Base-by-base conservation (phyloP, 441 rosid species). In the Eruca vesicaria region DNA sequence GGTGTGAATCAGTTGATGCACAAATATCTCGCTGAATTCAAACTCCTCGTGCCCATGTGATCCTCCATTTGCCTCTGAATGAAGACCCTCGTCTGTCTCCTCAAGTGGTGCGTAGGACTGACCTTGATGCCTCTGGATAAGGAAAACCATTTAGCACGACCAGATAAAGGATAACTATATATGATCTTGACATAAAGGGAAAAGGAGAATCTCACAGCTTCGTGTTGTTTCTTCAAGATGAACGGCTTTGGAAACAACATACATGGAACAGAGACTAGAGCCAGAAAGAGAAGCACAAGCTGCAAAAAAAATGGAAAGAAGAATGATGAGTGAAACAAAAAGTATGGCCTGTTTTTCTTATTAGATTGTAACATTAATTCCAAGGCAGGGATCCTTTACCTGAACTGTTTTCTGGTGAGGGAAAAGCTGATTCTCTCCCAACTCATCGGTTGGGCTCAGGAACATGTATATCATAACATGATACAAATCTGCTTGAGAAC, bases 231-330 rank as follows among this genome's bases (percentile, higher is more conserved):
- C 87, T 90, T 95, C 84, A 93, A 79, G 69, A 95, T 79, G 77
- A 96, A 88, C 19, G 98, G 98, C 88, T 93, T 93, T 52, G 98
- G 99, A 74, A 96, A 70, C 58, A 96, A 87, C 98, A 96, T 96
- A 97, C 97, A 93, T 1, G 98, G 98, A 33, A 96, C 97, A 60
- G 98, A 83, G 74, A 89, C 93, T 73, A 96, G 80, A 66, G 98
- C 93, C 69, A 90, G 81, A 53, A 92, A 78, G 56, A 96, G 85
- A 64, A 93, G 84, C 70, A 86, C 84, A 28, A 85, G 84, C 99
- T 96, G 92, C 3, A 64, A 41, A 6, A 64, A 23, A 53, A 69
- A 35, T 23, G 50, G 33, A 7, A 43, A 53, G 28, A 31, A 61
- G 15, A 35, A 7, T 35, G 16, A 63, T 55, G 45, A 32, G 66